Conservation (phyloP, 2,329 filamentous ascomycete genomes). For the Fusarium burgessii region DNA sequence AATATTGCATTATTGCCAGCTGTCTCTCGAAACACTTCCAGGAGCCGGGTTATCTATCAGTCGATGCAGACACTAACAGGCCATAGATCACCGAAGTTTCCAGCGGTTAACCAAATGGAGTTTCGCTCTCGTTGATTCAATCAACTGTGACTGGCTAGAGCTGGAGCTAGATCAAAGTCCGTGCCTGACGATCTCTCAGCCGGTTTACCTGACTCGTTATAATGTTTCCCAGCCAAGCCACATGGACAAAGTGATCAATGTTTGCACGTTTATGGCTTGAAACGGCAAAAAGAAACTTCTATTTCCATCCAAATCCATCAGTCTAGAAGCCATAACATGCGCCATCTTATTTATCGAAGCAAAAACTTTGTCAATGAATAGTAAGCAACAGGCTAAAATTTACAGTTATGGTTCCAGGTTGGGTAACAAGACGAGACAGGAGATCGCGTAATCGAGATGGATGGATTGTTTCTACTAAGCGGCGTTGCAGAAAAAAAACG, state of each 20-base stretch:
- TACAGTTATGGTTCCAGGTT: not conserved
- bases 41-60: not conserved
- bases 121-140: constrained; percentile 13
- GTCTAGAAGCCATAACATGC: constrained; percentile 13
- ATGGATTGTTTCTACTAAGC: constrained; percentile 14
- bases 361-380: constrained; percentile 4
- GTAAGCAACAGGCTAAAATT: constrained; percentile 16
- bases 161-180: constrained; percentile 33
- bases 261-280: constrained; percentile 14
- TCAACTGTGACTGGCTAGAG: constrained; percentile 19
- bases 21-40: not conserved
- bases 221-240: constrained; percentile 14
- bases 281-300: constrained; percentile 12
- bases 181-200: constrained; percentile 45
- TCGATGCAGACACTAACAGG: constrained; percentile 11
- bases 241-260: constrained; percentile 1
- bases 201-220: constrained; percentile 40
- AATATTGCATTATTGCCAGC: not conserved
- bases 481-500: constrained; percentile 16
- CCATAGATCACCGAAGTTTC: constrained; percentile 16
- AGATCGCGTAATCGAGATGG: constrained; percentile 32
- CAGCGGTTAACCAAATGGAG: constrained; percentile 36
- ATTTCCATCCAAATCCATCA: not conserved
- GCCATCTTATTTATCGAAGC: not conserved
- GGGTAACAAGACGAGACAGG: constrained; percentile 32